Evolutionary conservation across 345 rosid genomes (phyloP).

Genomic region (Sisymbrium irio): DNA sequence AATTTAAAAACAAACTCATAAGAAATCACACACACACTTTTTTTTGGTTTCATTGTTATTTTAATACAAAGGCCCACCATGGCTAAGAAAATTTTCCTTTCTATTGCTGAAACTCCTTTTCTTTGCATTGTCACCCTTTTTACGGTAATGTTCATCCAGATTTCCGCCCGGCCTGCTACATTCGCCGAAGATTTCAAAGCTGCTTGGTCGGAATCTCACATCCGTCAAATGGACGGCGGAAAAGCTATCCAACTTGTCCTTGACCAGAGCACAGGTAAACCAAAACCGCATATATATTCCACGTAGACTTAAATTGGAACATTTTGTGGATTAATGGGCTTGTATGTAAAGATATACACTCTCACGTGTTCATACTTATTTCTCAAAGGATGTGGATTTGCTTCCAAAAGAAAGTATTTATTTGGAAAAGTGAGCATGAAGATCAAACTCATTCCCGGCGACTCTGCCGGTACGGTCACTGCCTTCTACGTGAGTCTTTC

Average conservation of each 20-base stretch:
- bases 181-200: constrained; percentile 61
- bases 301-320: neutral
- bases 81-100: constrained; percentile 10
- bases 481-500: constrained; percentile 72
- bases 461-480: constrained; percentile 98
- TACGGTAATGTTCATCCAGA: constrained; percentile 29
- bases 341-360: neutral
- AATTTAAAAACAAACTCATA: constrained; percentile 23
- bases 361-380: neutral
- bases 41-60: neutral
- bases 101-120: constrained; percentile 4
- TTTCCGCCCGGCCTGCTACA: constrained; percentile 54
- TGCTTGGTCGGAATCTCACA: constrained; percentile 75
- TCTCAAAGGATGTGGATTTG: constrained; percentile 78
- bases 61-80: neutral
- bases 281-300: neutral
- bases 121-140: constrained; percentile 28
- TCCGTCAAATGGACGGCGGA: constrained; percentile 69
- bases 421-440: constrained; percentile 88
- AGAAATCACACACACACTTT: neutral
- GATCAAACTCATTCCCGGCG: constrained; percentile 91
- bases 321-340: neutral
- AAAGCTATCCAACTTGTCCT: constrained; percentile 72
- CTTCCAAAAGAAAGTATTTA: constrained; percentile 70
- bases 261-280: constrained; percentile 73